Percentiles rank a stretch among this genome's conserved stretches.
These are phyloP conservation scores for Scenedesmus sp. DNA, from an alignment of 163 green algal species.

Conservation along the genomic window DNA sequence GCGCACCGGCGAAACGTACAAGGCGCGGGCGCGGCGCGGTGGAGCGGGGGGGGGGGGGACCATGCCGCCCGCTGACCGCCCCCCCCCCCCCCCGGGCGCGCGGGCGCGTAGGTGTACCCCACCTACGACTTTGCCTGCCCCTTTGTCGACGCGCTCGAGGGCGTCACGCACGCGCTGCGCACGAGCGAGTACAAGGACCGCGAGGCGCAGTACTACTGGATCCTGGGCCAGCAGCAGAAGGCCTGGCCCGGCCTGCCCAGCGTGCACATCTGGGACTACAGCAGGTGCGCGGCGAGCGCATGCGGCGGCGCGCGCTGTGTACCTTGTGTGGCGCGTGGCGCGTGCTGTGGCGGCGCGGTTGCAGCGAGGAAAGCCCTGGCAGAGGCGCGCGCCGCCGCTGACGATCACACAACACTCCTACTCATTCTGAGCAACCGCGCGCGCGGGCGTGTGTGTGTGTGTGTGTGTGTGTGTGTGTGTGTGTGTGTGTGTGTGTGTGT, in stretches of 20 bases:
- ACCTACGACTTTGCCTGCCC: constrained; percentile 99
- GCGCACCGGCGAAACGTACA: constrained; percentile 91
- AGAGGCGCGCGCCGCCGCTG: not conserved
- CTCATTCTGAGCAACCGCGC: constrained; percentile 36
- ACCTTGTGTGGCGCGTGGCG: too few species aligned
- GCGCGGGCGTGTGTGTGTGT: too few species aligned
- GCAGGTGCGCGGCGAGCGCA: too few species aligned
- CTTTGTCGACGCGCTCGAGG: constrained; percentile 95
- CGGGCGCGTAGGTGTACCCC: constrained; percentile 91
- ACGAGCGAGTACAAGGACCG: constrained; percentile 95
- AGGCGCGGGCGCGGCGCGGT: constrained; percentile 68
- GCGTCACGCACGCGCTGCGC: constrained; percentile 96
- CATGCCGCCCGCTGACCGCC: not conserved
- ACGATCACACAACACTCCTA: constrained; percentile 45
- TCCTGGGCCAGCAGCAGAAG: constrained; percentile 81
- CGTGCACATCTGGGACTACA: constrained; percentile 75
- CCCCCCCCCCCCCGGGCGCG: too few species aligned
- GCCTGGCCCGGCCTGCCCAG: constrained; percentile 82
- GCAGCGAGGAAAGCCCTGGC: too few species aligned
- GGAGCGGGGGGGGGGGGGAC: not conserved
- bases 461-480: too few species aligned
- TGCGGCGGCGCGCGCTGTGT: too few species aligned
- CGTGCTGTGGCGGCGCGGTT: too few species aligned
- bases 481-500: too few species aligned
- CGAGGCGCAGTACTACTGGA: constrained; percentile 91